Percentiles rank a stretch among this genome's conserved stretches.
These are phyloP conservation scores for Mortierella sp. DNA, from an alignment of 371 early-diverging fungal species.

Conservation along the genomic window DNA sequence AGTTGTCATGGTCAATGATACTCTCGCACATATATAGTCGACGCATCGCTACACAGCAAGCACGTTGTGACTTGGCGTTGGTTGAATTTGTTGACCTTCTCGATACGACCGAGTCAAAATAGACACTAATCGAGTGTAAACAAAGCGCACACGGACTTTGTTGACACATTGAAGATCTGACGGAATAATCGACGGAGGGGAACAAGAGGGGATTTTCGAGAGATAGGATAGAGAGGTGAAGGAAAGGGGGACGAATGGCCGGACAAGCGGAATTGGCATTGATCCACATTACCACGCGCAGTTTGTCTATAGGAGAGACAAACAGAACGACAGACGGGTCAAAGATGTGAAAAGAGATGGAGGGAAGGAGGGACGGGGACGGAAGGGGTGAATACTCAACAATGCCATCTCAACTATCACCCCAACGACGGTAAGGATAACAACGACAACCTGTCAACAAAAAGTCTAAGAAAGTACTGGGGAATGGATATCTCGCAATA, in stretches of 20 bases:
- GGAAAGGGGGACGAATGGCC: neutral
- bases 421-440: neutral
- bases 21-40: too few species aligned
- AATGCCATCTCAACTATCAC: neutral
- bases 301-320: neutral
- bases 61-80: neutral
- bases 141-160: neutral
- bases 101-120: neutral
- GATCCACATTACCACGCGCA: too few species aligned
- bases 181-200: slow-evolving; percentile 10
- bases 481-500: neutral
- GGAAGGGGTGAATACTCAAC: neutral
- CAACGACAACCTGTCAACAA: neutral
- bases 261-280: too few species aligned
- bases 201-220: neutral
- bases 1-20: too few species aligned
- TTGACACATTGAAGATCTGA: neutral
- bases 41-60: too few species aligned
- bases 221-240: neutral
- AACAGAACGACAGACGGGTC: neutral
- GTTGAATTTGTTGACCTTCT: neutral
- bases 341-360: neutral
- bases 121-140: neutral
- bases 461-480: neutral
- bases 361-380: neutral